Evolutionary conservation across 2,329 filamentous ascomycete genomes (phyloP), one percentile per base, ranked within the genome.

Genomic region (Macrophomina phaseolina): DNA sequence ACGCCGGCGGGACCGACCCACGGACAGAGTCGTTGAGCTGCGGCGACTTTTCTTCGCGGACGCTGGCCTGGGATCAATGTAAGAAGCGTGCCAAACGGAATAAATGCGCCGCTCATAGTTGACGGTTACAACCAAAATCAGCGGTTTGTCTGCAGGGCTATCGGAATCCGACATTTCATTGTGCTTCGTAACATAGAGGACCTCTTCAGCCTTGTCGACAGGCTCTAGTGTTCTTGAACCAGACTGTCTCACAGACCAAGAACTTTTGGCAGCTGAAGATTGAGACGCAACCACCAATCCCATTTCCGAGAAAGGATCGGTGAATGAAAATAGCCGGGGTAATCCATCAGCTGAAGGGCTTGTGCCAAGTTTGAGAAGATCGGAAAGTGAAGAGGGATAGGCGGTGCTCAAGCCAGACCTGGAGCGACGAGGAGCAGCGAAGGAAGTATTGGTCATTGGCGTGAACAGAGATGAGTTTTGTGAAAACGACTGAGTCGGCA

Each of bases 221-320:
- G 92, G 87, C 69, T 87, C 83, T 67, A 83, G 74, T 71, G 61
- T 75, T 74, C 64, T 72, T 70, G 51, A 72, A 71, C 14, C 72
- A 73, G 63, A 76, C 78, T 14, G 73, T 70, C 70, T 82, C 73
- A 46, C 67, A 65, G 28, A 74, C 72, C 48, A 68, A 32, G 61
- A 68, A 51, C 28, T 64, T 53, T 63, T 66, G 61, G 49, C 66
- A 42, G 46, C 49, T 40, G 42, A 45, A 58, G 64, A 69, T 53
- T 74, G 70, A 16, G 74, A 74, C 65, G 74, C 73, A 48, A 95
- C 91, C 18, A 97, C 88, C 51, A 97, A 81, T 1, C 94, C 94
- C 73, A 97, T 85, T 71, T 97, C 94, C 3, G 92, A 86, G 66
- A 97, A 82, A 2, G 94, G 94, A 74, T 97, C 92, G 3, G 91